Conservation (phyloP, 1,284 basidiomycete genomes). For the Mycena citricolor region DNA sequence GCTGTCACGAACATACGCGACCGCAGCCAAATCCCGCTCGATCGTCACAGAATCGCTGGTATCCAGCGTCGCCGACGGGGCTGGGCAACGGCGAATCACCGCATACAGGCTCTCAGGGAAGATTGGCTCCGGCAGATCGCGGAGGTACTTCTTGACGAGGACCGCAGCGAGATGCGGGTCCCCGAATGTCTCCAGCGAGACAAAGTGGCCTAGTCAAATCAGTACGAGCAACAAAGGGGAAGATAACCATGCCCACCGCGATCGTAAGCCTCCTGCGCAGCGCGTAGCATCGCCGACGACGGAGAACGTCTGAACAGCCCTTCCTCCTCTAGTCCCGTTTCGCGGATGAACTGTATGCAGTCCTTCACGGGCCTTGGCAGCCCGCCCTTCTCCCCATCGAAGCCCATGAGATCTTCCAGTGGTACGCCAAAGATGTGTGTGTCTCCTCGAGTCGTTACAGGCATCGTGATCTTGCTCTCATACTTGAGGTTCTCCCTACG, state of each 20-base stretch:
- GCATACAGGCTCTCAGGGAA: slow-evolving; percentile 71
- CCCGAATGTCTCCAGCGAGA: slow-evolving; percentile 68
- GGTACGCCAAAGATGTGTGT: slow-evolving; percentile 76
- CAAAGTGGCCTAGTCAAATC: slow-evolving; percentile 60
- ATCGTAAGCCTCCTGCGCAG: slow-evolving; percentile 74
- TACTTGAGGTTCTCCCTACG: slow-evolving; percentile 71
- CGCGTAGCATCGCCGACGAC: slow-evolving; percentile 63
- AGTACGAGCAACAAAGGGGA: neutral
- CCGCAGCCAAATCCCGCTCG: slow-evolving; percentile 48
- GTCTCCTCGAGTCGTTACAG: slow-evolving; percentile 44
- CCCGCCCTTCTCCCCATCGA: slow-evolving; percentile 74
- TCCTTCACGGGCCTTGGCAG: slow-evolving; percentile 79
- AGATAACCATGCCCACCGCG: slow-evolving; percentile 9
- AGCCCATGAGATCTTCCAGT: slow-evolving; percentile 79
- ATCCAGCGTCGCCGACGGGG: slow-evolving; percentile 27
- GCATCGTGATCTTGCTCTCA: slow-evolving; percentile 66
- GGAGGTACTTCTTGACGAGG: slow-evolving; percentile 80
- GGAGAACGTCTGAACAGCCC: slow-evolving; percentile 82
- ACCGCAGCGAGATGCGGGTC: slow-evolving; percentile 83
- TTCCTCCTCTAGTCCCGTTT: slow-evolving; percentile 62
- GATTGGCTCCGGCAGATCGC: slow-evolving; percentile 74
- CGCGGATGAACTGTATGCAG: slow-evolving; percentile 68
- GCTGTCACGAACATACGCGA: slow-evolving; percentile 64
- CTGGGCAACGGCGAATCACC: slow-evolving; percentile 66
- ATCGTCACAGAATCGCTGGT: slow-evolving; percentile 43